phyloP scores from a whole-genome alignment of 352 stramenopile genomes.

The Pseudoperonospora humuli region DNA sequence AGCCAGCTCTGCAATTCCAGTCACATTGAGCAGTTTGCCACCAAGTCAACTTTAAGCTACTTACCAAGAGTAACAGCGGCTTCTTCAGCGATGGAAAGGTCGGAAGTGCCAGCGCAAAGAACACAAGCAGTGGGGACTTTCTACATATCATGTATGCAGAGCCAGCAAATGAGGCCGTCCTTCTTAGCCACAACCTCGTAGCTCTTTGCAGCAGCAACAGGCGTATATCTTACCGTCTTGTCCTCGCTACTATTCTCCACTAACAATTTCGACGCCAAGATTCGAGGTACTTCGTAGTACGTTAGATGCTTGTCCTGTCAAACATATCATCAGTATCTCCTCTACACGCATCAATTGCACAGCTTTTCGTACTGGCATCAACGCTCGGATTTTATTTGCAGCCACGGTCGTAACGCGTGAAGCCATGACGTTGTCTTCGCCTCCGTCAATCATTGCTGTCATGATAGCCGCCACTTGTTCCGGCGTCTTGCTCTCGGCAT shows the following conservation, averaged over 20 bases:
- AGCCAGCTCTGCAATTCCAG: constrained; percentile 65
- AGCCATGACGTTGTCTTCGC: constrained; percentile 65
- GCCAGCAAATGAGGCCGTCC: neutral
- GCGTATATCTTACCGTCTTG: constrained; percentile 19
- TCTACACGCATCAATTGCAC: neutral
- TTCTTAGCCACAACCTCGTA: neutral
- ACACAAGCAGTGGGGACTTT: constrained; percentile 55
- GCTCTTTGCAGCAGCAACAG: neutral
- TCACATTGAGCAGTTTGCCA: constrained; percentile 1
- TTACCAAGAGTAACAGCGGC: constrained; percentile 87
- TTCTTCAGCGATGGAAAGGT: constrained; percentile 95
- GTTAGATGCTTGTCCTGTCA: constrained; percentile 32
- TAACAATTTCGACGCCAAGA: constrained; percentile 49
- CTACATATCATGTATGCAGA: too few species aligned
- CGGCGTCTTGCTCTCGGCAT: constrained; percentile 89
- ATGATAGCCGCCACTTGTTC: constrained; percentile 88
- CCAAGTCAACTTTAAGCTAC: too few species aligned
- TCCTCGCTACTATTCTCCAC: neutral
- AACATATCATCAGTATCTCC: constrained; percentile 1
- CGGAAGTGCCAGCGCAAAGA: constrained; percentile 93
- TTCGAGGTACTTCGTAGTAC: constrained; percentile 65
- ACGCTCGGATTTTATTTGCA: constrained; percentile 30
- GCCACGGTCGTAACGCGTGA: constrained; percentile 58
- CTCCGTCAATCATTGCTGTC: constrained; percentile 70
- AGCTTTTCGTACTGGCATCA: constrained; percentile 30